Conservation (phyloP, 164 flowering plant genomes). For the Vitis labrusca region DNA sequence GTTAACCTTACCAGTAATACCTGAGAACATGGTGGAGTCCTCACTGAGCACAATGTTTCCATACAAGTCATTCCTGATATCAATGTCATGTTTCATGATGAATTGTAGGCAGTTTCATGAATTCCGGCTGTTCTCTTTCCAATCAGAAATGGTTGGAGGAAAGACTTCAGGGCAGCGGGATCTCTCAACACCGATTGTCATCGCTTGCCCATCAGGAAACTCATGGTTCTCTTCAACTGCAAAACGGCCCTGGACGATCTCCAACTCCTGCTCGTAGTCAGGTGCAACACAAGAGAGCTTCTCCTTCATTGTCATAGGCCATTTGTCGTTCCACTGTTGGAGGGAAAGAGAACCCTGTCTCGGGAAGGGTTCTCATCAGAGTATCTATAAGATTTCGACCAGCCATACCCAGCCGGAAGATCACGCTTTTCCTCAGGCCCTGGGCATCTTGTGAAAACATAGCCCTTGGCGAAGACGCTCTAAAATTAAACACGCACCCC, state of each 20-base stretch:
- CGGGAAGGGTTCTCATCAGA: constrained; percentile 26
- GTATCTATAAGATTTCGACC: constrained; percentile 28
- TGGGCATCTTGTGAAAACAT: too few species aligned
- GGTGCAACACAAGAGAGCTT: constrained; percentile 24
- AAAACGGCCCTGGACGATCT: constrained; percentile 21
- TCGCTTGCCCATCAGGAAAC: constrained; percentile 31
- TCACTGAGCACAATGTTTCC: neutral
- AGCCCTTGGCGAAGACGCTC: too few species aligned
- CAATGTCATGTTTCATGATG: constrained; percentile 26
- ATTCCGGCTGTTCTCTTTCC: constrained; percentile 26
- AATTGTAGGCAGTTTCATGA: constrained; percentile 26
- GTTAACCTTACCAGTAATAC: constrained; percentile 27
- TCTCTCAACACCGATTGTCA: constrained; percentile 31
- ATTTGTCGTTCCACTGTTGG: constrained; percentile 27
- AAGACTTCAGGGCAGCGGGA: constrained; percentile 32
- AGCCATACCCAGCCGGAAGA: constrained; percentile 22
- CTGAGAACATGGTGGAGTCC: constrained; percentile 30
- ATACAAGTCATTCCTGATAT: constrained; percentile 28
- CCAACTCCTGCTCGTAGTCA: constrained; percentile 27
- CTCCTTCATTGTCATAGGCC: constrained; percentile 20
- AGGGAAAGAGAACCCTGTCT: constrained; percentile 27
- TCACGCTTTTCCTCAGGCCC: neutral
- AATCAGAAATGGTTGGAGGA: constrained; percentile 24
- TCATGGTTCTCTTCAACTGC: constrained; percentile 26
- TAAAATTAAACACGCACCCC: too few species aligned